A percentile compares a stretch with the other conserved stretches of the same genome.
These are phyloP conservation scores for Aspergillus leporis DNA, from an alignment of 495 filamentous ascomycete species.

Conservation along the genomic window DNA sequence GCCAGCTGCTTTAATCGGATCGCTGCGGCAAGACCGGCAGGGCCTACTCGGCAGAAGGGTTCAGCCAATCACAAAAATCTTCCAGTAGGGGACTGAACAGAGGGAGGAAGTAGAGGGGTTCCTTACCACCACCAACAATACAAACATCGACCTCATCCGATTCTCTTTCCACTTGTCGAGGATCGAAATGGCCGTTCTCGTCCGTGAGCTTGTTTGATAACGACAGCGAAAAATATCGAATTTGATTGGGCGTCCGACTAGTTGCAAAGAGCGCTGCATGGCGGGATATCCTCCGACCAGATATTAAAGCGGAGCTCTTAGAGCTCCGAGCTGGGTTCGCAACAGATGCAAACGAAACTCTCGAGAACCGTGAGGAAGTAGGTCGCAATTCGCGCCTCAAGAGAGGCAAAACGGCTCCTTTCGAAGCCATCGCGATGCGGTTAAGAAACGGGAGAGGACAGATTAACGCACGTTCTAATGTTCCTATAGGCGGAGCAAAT, in stretches of 20 bases:
- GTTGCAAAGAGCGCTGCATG: slow-evolving; percentile 26
- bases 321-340: slow-evolving; percentile 24
- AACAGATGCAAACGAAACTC: slow-evolving; percentile 28
- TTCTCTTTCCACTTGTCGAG: slow-evolving; percentile 74
- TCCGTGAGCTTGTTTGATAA: slow-evolving; percentile 49
- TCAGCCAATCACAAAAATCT: background rate
- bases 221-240: slow-evolving; percentile 52
- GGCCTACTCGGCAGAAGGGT: slow-evolving; percentile 50
- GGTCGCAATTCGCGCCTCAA: slow-evolving; percentile 45
- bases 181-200: slow-evolving; percentile 68
- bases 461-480: background rate
- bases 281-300: slow-evolving; percentile 24
- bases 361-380: slow-evolving; percentile 28
- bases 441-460: background rate
- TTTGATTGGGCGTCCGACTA: slow-evolving; percentile 24
- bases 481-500: slow-evolving; percentile 5
- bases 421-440: slow-evolving; percentile 40
- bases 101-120: background rate
- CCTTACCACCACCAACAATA: slow-evolving; percentile 85
- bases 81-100: background rate
- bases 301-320: slow-evolving; percentile 22
- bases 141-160: slow-evolving; percentile 93
- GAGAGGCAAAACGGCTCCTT: slow-evolving; percentile 42
- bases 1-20: slow-evolving; percentile 96
- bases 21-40: slow-evolving; percentile 87